Conservation (phyloP, 2,329 filamentous ascomycete species). For the Neopestalotiopsis sp. region DNA sequence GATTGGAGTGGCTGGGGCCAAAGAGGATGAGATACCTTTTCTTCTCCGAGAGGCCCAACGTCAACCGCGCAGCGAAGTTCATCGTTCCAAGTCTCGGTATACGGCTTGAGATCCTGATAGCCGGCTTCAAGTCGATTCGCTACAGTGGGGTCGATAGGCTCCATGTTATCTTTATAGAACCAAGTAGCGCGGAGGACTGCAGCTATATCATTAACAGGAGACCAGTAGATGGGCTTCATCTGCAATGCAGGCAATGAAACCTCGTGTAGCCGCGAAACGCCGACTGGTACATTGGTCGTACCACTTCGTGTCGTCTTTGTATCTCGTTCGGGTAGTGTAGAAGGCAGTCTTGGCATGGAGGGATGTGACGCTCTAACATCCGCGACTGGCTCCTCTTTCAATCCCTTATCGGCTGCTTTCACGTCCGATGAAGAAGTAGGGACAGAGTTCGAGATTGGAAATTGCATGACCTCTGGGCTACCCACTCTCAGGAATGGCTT, state of each 20-base stretch:
- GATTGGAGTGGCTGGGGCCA: slow-evolving; percentile 69
- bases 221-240: slow-evolving; percentile 99
- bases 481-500: slow-evolving; percentile 58
- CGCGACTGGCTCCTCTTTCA: slow-evolving; percentile 29
- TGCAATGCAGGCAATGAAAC: slow-evolving; percentile 81
- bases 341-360: slow-evolving; percentile 20
- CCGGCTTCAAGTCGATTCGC: slow-evolving; percentile 94
- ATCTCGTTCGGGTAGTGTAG: slow-evolving; percentile 29
- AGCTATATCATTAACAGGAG: slow-evolving; percentile 86
- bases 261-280: slow-evolving; percentile 86
- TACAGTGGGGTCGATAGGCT: slow-evolving; percentile 82
- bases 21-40: slow-evolving; percentile 84
- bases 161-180: slow-evolving; percentile 97
- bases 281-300: slow-evolving; percentile 74
- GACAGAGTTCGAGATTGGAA: slow-evolving; percentile 34
- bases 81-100: slow-evolving; percentile 91
- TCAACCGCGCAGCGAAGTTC: slow-evolving; percentile 90
- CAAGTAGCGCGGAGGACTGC: slow-evolving; percentile 86
- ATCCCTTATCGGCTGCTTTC: background rate
- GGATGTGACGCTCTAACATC: slow-evolving; percentile 20
- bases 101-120: slow-evolving; percentile 83
- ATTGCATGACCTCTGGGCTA: slow-evolving; percentile 37
- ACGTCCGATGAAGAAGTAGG: slow-evolving; percentile 24
- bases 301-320: slow-evolving; percentile 31
- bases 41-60: slow-evolving; percentile 86